These are phyloP conservation scores for Rutidosis leptorrhynchoides DNA, from an alignment of 129 eudicot genomes.

Conservation along the genomic window DNA sequence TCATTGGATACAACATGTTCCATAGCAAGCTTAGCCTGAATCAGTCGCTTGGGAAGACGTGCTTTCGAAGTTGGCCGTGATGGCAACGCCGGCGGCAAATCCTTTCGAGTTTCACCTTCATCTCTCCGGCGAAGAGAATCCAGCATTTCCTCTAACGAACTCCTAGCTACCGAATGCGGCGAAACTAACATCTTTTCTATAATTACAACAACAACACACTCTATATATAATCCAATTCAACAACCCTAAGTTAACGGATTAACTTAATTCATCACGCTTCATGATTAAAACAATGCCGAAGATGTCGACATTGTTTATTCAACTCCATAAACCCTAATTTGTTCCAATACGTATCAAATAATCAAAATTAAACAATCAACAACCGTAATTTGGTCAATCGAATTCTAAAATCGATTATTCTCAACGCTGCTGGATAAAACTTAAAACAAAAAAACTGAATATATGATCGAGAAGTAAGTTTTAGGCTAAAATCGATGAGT, in stretches of 20 bases:
- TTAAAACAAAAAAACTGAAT: conserved; percentile 6
- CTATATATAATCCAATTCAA: conserved; percentile 29
- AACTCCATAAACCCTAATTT: conserved; percentile 33
- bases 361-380: conserved; percentile 4
- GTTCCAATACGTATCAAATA: neutral
- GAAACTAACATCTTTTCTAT: conserved; percentile 39
- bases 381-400: neutral
- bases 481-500: conserved; percentile 25
- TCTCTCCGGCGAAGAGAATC: conserved; percentile 66
- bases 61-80: conserved; percentile 66
- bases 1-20: conserved; percentile 23
- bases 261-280: conserved; percentile 12
- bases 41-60: conserved; percentile 60
- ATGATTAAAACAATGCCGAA: neutral
- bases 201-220: conserved; percentile 2
- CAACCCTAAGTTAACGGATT: neutral
- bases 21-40: conserved; percentile 41
- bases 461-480: conserved; percentile 27
- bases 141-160: conserved; percentile 95
- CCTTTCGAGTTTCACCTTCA: conserved; percentile 52
- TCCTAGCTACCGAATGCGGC: conserved; percentile 55
- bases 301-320: neutral
- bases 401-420: neutral
- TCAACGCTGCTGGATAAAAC: conserved; percentile 17
- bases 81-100: conserved; percentile 84